Base-by-base conservation (phyloP, 345 rosid species). In the Aegle marmelos region DNA sequence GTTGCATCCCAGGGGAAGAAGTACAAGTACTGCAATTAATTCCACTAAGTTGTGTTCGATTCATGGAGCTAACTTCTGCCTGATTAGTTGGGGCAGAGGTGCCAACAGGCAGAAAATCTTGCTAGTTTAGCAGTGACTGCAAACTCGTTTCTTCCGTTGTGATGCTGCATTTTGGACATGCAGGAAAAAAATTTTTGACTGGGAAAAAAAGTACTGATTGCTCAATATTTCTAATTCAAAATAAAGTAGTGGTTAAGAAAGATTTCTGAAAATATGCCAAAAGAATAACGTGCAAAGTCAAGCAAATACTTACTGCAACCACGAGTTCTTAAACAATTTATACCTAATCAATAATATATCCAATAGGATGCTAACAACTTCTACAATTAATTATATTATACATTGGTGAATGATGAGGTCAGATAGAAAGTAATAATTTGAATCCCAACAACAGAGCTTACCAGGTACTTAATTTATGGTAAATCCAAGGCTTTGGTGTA, bases 401-500 rank as follows among this genome's bases (percentile, higher is more conserved):
- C 14, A 41, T 41, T 41, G 48, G 36, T 41, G 9, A 60, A 14
- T 24, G 33, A 10, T 41, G 6, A 7, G 24, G 24, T 16, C 33
- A 64, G 70, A 48, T 30, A 74, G 11, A 57, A 66, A 31, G 24
- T 39, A 56, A 25, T 13, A 56, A 31, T 37, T 30, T 36, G 28
- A 17, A 39, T 39, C 45, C 48, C 48, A 41, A 2, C 48, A 10
- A 67, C 28, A 36, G 54, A 13, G 56, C 77, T 64, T 79, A 90
- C 91, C 83, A 41, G 81, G 76, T 22, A 72, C 53, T 50, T 73
- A 65, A 56, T 82, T 82, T 41, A 0, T 41, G 0, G 80, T 65
- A 62, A 86, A 57, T 7, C 86, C 90, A 63, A 86, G 86, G 41
- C 6, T 62, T 54, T 50, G 83, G 53, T 82, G 73, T 36, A 84